Evolutionary conservation across 108 stramenopile species (phyloP), one percentile per base, ranked within the genome.

Genomic region (Fragilaria radians): DNA sequence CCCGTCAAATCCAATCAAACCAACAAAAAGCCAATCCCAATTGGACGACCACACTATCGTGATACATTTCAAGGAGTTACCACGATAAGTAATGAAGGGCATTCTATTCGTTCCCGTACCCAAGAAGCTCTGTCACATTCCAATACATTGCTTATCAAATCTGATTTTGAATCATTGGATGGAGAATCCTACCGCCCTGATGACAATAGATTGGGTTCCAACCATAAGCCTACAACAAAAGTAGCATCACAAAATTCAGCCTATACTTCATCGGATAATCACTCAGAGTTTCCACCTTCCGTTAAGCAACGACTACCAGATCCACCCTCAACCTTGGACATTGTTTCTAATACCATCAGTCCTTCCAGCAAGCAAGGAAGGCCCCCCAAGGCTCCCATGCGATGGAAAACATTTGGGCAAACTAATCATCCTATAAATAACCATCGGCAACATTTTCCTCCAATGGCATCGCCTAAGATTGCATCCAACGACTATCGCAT

Each of bases 41-140:
- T 71, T 5, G 32, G 49, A 32, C 54, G 65, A 49, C 72, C 72
- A 7, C 60, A 73, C 33, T 66, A 66, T 50, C 55, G 55, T 5
- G 65, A 66, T 24, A 62, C 34, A 23, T 73, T 73, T 73, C 61
- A 66, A 21, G 36, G 21, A 22, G 18, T 60, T 32, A 14, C 30
- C 19, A 61, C 33, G 19, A 52, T 67, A 26, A 57, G 32, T 24
- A 67, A 58, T 29, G 66, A 67, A 52, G 66, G 66, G 23, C 57
- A 28, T 11, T 46, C 49, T 1, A 28, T 67, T 5, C 57, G 51
- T 11, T 45, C 5, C 0, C 50, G 52, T 32, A 67, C 49, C 3
- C 23, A 5, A 18, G 7, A 23, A 22, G n/a, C n/a, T n/a, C n/a
- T n/a, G n/a, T 48, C 59, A 2, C 46, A 27, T 9, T 5, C 32